Evolutionary conservation across 768 basidiomycete genomes (phyloP).

Genomic region (Tricholoma terreum): DNA sequence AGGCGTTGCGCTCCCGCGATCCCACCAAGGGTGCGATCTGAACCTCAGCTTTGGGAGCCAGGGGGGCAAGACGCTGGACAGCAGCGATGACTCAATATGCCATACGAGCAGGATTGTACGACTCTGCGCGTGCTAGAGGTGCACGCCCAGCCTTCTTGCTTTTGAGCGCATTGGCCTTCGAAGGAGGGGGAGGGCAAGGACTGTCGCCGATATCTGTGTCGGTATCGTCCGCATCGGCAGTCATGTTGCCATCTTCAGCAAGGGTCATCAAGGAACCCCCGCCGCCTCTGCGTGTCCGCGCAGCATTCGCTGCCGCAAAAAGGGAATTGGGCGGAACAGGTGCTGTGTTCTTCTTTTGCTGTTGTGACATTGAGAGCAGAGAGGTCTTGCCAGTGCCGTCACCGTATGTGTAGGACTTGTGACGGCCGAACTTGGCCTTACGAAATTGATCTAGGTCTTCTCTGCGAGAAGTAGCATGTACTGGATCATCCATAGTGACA

Average conservation of each 20-base stretch:
- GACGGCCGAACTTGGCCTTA: slow-evolving; percentile 81
- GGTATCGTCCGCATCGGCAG: slow-evolving; percentile 66
- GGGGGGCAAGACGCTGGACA: background rate
- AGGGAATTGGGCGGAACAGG: slow-evolving; percentile 52
- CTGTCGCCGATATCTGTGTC: slow-evolving; percentile 81
- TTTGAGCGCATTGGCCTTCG: slow-evolving; percentile 53
- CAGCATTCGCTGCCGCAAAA: slow-evolving; percentile 69
- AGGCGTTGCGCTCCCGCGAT: slow-evolving; percentile 3
- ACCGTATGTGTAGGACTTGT: slow-evolving; percentile 92
- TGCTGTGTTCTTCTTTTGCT: slow-evolving; percentile 64
- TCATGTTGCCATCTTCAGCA: slow-evolving; percentile 61
- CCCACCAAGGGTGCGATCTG: background rate
- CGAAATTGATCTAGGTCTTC: slow-evolving; percentile 93
- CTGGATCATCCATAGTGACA: slow-evolving; percentile 93
- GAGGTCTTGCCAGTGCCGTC: slow-evolving; percentile 51
- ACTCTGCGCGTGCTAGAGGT: slow-evolving; percentile 60
- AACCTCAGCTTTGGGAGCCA: background rate
- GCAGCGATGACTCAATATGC: slow-evolving; percentile 30
- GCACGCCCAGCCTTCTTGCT: slow-evolving; percentile 52
- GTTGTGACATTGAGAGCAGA: slow-evolving; percentile 27
- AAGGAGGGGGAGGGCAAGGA: slow-evolving; percentile 75
- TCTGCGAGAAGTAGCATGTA: slow-evolving; percentile 71
- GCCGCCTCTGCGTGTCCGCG: slow-evolving; percentile 58
- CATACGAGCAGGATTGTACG: slow-evolving; percentile 64
- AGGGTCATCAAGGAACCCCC: slow-evolving; percentile 53